Base-by-base conservation (phyloP, 169 alveolate genomes). In the Plasmodium chabaudi region DNA sequence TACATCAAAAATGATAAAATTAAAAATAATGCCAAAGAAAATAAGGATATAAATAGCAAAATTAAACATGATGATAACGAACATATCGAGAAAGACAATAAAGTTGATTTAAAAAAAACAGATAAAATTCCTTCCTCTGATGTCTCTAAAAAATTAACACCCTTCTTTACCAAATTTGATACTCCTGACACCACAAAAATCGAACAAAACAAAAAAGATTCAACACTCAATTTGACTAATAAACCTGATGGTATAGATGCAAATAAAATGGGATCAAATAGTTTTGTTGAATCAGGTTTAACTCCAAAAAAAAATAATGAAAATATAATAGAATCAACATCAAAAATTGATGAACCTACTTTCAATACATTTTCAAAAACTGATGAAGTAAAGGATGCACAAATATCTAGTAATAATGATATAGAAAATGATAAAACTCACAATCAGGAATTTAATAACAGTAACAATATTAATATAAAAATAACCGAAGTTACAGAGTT, bases 401-500 rank as follows among this genome's bases (percentile, higher is more conserved):
- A 6, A 15, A 13, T 69, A 23, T 10, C 19, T 47, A 44, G 47
- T 19, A 10, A 47, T 13, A 12, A n/a, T 47, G 34, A 69, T 69
- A 17, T 7, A 7, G 23, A 10, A 25, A 69, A 46, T 69, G 44
- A 25, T 19, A 47, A 17, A 6, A 6, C 46, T 49, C 21, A 13
- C 13, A 5, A 5, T 59, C 19, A 59, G 15, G 13, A 9, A 63
- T 71, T 39, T 72, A 34, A 39, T 25, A 46, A 72, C 57, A 51
- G 39, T 34, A 42, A 56, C 13, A 47, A 59, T 46, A 23, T 71
- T n/a, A 27, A 59, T 61, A 71, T 49, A n/a, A 65, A 17, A 44
- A 77, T 46, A 77, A 49, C 34, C 49, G 65, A 77, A 64, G 47
- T 64, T 19, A 63, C 77, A 63, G 88, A 49, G 65, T 44, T 77